Conservation (phyloP, 2,329 filamentous ascomycete species). For the Thelonectria discophora region DNA sequence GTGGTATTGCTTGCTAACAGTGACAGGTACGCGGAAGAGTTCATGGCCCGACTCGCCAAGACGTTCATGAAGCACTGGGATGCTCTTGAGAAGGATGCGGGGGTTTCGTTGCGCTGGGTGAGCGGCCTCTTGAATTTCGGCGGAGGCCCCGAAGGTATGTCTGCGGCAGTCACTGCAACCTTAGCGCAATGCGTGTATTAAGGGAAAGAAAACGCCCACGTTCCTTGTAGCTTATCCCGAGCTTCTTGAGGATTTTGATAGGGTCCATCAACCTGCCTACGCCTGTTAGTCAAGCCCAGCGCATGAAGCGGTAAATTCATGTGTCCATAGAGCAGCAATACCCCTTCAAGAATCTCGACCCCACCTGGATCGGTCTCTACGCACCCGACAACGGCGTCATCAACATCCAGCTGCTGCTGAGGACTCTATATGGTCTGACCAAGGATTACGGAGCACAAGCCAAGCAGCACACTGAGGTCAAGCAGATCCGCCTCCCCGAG, state of each 20-base stretch:
- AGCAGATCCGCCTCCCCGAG: constrained; percentile 11
- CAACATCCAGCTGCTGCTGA: constrained; percentile 14
- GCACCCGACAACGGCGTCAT: constrained; percentile 22
- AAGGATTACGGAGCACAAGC: constrained; percentile 16
- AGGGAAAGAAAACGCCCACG: too few relatives aligned
- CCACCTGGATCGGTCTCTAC: constrained; percentile 10
- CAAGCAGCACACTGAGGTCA: constrained; percentile 15
- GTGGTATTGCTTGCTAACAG: background rate
- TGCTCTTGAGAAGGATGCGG: constrained; percentile 17
- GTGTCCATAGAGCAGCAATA: constrained; percentile 11
- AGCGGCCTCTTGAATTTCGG: constrained; percentile 30
- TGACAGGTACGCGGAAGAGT: constrained; percentile 19
- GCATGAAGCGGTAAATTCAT: too few relatives aligned
- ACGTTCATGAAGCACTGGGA: constrained; percentile 17
- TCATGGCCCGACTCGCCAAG: constrained; percentile 20
- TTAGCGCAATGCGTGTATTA: too few relatives aligned
- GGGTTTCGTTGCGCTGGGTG: constrained; percentile 17
- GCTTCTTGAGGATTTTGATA: too few relatives aligned
- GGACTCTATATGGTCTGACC: constrained; percentile 10
- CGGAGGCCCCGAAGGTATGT: constrained; percentile 2
- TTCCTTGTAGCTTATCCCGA: too few relatives aligned
- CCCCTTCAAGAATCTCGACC: constrained; percentile 12
- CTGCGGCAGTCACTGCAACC: too few relatives aligned
- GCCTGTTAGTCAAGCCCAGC: too few relatives aligned
- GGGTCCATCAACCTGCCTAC: too few relatives aligned